Conservation (phyloP, 2,329 filamentous ascomycete species). For the Colletotrichum sp. region DNA sequence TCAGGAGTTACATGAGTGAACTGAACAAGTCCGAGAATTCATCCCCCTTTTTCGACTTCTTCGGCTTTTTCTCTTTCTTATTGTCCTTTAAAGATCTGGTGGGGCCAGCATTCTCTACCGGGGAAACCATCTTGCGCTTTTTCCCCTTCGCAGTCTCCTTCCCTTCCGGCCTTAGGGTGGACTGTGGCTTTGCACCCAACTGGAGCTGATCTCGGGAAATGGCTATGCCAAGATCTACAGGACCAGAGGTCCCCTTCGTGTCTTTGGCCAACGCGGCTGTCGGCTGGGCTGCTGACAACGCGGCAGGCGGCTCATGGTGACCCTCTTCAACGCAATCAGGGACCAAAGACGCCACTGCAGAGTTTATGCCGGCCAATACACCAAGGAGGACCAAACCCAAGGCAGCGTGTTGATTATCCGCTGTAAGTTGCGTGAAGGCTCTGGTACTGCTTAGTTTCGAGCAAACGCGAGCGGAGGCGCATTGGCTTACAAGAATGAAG, state of each 20-base stretch:
- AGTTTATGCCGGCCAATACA: conserved; percentile 63
- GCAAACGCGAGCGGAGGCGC: neutral
- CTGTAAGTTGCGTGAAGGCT: conserved; percentile 72
- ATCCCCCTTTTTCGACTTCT: conserved; percentile 54
- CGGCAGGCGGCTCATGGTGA: neutral
- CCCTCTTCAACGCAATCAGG: conserved; percentile 4
- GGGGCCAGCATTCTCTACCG: neutral
- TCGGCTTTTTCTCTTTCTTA: conserved; percentile 39
- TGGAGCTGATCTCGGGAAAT: conserved; percentile 30
- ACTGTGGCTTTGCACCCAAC: neutral
- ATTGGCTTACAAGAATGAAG: conserved; percentile 39
- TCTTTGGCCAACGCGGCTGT: neutral
- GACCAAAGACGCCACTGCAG: conserved; percentile 43
- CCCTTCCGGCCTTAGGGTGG: neutral
- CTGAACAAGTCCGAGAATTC: conserved; percentile 78
- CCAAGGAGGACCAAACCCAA: conserved; percentile 74
- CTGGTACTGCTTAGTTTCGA: conserved; percentile 34
- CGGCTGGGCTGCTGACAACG: neutral
- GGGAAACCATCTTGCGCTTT: neutral
- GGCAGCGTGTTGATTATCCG: conserved; percentile 75
- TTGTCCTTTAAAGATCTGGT: conserved; percentile 19
- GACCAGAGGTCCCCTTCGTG: conserved; percentile 21
- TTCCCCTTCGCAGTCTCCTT: neutral
- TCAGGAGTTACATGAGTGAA: conserved; percentile 49
- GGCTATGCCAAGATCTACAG: conserved; percentile 30